phyloP scores from a whole-genome alignment of 2,329 filamentous ascomycete species.

The Remersonia thermophila region DNA sequence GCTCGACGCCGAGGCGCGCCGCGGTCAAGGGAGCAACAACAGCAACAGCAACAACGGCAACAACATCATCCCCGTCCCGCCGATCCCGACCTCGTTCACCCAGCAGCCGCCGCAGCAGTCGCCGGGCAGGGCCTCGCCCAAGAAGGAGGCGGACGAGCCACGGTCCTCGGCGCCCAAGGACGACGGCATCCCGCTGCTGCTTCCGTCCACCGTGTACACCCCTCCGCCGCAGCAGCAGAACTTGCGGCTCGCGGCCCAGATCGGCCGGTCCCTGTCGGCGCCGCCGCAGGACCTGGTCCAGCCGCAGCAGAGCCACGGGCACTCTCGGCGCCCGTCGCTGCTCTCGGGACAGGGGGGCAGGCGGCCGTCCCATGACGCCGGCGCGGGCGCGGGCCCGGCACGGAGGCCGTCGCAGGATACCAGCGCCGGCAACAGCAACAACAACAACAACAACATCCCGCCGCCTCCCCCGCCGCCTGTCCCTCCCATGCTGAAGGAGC shows the following conservation, averaged over 20 bases:
- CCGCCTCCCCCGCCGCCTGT: conserved; percentile 43
- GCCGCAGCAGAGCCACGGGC: conserved; percentile 17
- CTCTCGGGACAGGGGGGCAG: conserved; percentile 22
- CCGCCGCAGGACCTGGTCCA: conserved; percentile 34
- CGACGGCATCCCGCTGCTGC: conserved; percentile 24
- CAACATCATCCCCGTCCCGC: conserved; percentile 45
- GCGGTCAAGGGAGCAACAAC: too few relatives aligned
- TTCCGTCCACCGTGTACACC: conserved; percentile 49
- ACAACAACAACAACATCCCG: conserved; percentile 27
- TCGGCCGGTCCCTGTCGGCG: conserved; percentile 52
- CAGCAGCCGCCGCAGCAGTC: conserved; percentile 19
- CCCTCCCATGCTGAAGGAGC: conserved; percentile 46
- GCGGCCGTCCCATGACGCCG: conserved; percentile 36
- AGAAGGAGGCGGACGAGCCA: conserved; percentile 15
- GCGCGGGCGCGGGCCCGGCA: conserved; percentile 12
- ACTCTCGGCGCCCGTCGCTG: conserved; percentile 19
- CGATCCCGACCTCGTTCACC: conserved; percentile 27
- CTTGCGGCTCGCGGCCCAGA: conserved; percentile 22
- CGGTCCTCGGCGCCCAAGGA: conserved; percentile 8
- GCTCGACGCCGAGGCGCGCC: conserved; percentile 45
- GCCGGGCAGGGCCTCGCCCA: conserved; percentile 17
- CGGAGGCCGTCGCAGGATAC: conserved; percentile 39
- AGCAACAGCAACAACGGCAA: too few relatives aligned
- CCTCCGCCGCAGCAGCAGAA: conserved; percentile 31
- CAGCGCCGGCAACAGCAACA: background rate